Base-by-base conservation (phyloP, 2,329 filamentous ascomycete species). In the Rachicladosporium sp. region DNA sequence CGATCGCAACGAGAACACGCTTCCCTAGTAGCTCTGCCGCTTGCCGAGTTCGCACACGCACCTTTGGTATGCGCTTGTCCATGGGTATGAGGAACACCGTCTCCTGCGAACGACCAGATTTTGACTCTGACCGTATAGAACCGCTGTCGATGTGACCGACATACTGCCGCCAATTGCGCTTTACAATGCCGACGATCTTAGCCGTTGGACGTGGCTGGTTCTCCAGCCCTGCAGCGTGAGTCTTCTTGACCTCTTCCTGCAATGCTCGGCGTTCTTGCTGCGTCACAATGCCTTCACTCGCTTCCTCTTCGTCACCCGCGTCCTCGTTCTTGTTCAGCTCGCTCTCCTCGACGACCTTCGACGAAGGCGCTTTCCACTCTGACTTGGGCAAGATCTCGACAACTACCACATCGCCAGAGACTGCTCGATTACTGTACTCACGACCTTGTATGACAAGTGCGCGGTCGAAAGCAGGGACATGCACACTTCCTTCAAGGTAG, bases 21-120 rank as follows among this genome's bases (percentile, higher is more conserved):
- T 96, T 91, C 4, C 91, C 91, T 21, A 95, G 63, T 3, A 98
- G 73, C 53, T 94, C 86, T 10, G 78, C 78, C 15, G 87, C 88
- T 62, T 96, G 91, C 37, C 91, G 75, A 8, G 91, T 96, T 37
- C 88, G 80, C 40, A 98, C 78, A 34, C 87, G 78, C 52, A 98
- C 95, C 67, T 96, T 98, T 2, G 91, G 91, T 13, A 98, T 83
- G 53, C 86, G 82, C 69, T 94, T 96, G 63, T 98, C 89, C 89
- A 98, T 96, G 3, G 91, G 88, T 36, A 96, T 78, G 11, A 98
- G 71, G 62, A 98, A 98, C 10, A 98, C 87, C 10, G 77, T 93
- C 57, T 95, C 87, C 57, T 93, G 86, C 52, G 82, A 82, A 43
- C 87, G 76, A 23, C 85, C 86, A 50, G 87, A 80, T 44, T 78